A percentile compares a stretch with the other conserved stretches of the same genome.
Conservation (phyloP, 495 filamentous ascomycete genomes). For the Talaromyces stipitatus region DNA sequence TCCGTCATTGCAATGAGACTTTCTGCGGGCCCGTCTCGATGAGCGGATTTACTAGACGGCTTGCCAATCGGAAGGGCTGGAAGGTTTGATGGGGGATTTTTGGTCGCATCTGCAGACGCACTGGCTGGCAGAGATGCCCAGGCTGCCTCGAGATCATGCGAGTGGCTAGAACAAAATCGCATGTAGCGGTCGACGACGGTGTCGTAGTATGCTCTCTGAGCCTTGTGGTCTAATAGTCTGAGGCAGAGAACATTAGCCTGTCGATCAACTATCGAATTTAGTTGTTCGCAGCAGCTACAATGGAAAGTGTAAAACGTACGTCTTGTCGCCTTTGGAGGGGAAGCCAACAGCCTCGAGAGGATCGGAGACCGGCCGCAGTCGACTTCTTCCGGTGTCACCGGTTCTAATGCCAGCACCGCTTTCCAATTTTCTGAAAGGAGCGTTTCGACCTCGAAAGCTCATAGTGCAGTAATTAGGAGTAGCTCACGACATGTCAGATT, state of each 20-base stretch:
- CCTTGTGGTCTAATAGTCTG: constrained; percentile 68
- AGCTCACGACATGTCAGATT: not conserved
- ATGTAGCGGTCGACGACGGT: constrained; percentile 82
- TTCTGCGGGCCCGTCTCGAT: constrained; percentile 1
- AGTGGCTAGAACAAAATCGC: constrained; percentile 68
- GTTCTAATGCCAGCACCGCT: not conserved
- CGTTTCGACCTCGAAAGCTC: not conserved
- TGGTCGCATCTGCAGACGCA: constrained; percentile 31
- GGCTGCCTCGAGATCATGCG: constrained; percentile 62
- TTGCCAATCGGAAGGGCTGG: constrained; percentile 9
- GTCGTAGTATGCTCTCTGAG: constrained; percentile 76
- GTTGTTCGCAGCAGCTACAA: not conserved
- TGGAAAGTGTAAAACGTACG: constrained; percentile 38
- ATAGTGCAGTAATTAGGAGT: not conserved
- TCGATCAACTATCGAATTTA: constrained; percentile 5
- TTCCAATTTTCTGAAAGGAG: not conserved
- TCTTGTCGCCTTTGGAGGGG: constrained; percentile 81
- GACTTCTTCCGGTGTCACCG: constrained; percentile 33
- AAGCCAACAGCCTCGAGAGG: constrained; percentile 70
- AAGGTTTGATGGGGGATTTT: constrained; percentile 29
- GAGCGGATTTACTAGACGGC: constrained; percentile 6
- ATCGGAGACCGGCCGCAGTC: constrained; percentile 68
- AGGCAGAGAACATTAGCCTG: constrained; percentile 12
- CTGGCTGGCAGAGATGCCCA: constrained; percentile 58
- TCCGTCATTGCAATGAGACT: constrained; percentile 4